Evolutionary conservation across 1,284 basidiomycete species (phyloP).

Genomic region (Puccinia hordei): DNA sequence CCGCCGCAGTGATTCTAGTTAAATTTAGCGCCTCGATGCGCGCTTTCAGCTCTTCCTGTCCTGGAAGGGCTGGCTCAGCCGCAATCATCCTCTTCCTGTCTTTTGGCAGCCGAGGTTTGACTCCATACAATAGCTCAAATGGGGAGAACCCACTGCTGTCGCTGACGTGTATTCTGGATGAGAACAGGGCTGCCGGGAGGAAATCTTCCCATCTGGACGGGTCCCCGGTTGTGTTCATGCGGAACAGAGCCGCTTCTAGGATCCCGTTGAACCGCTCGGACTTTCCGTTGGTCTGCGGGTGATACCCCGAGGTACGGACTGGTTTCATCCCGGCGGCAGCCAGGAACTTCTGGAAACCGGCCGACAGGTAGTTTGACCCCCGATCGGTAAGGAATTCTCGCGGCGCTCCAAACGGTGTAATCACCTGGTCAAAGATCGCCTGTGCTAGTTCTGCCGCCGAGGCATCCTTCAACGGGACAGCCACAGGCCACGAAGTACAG

Average conservation of each 20-base stretch:
- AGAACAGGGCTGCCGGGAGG: too few relatives aligned
- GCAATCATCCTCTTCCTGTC: background rate
- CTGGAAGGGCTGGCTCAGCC: background rate
- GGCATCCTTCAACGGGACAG: constrained; percentile 6
- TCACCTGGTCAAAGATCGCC: background rate
- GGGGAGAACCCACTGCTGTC: too few relatives aligned
- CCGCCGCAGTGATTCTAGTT: background rate
- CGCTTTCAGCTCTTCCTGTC: background rate
- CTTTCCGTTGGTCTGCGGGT: constrained; percentile 51
- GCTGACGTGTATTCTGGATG: too few relatives aligned
- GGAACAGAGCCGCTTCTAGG: constrained; percentile 11
- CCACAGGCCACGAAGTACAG: background rate
- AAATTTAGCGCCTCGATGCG: background rate
- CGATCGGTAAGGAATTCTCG: background rate
- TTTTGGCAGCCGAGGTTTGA: too few relatives aligned
- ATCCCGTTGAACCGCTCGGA: constrained; percentile 48
- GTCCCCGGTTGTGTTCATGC: background rate
- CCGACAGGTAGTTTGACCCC: background rate
- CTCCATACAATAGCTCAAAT: too few relatives aligned
- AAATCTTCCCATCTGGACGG: too few relatives aligned
- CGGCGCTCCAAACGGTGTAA: constrained; percentile 2
- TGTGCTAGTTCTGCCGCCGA: background rate
- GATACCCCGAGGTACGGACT: constrained; percentile 37
- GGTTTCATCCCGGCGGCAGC: background rate
- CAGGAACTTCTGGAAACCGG: background rate